These are phyloP conservation scores for Periglandula ipomoeae DNA, from an alignment of 2,329 filamentous ascomycete species.

Conservation along the genomic window DNA sequence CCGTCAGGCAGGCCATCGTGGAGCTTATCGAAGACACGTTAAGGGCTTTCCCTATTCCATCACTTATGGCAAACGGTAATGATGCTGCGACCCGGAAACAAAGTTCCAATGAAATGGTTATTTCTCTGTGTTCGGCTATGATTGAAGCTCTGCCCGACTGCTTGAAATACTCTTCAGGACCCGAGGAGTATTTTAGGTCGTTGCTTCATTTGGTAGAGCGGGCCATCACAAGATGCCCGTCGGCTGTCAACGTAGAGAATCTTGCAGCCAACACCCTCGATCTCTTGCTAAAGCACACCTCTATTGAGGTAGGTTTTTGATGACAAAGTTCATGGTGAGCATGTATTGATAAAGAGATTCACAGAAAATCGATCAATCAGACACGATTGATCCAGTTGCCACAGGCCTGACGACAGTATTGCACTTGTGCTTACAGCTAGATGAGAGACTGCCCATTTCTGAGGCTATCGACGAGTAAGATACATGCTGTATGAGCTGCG, in stretches of 20 bases:
- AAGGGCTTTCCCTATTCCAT: conserved; percentile 8
- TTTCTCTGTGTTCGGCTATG: conserved; percentile 23
- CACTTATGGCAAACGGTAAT: not conserved
- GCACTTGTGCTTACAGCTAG: conserved; percentile 21
- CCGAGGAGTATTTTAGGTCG: conserved; percentile 37
- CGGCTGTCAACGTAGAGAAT: conserved; percentile 20
- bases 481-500: not conserved
- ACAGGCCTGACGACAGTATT: conserved; percentile 21
- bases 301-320: conserved; percentile 31
- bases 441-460: conserved; percentile 16
- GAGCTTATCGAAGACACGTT: conserved; percentile 25
- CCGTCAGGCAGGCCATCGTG: conserved; percentile 20
- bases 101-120: conserved; percentile 9
- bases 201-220: conserved; percentile 14
- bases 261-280: conserved; percentile 22
- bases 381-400: conserved; percentile 19
- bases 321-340: too few relatives aligned
- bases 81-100: not conserved
- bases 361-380: conserved; percentile 19
- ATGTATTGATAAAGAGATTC: too few relatives aligned
- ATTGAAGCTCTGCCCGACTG: conserved; percentile 25
- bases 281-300: conserved; percentile 29
- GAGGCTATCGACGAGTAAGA: conserved; percentile 18
- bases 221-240: conserved; percentile 8
- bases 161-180: conserved; percentile 22